Conservation (phyloP, 208 protist species). For the Wallacemonas sp. region DNA sequence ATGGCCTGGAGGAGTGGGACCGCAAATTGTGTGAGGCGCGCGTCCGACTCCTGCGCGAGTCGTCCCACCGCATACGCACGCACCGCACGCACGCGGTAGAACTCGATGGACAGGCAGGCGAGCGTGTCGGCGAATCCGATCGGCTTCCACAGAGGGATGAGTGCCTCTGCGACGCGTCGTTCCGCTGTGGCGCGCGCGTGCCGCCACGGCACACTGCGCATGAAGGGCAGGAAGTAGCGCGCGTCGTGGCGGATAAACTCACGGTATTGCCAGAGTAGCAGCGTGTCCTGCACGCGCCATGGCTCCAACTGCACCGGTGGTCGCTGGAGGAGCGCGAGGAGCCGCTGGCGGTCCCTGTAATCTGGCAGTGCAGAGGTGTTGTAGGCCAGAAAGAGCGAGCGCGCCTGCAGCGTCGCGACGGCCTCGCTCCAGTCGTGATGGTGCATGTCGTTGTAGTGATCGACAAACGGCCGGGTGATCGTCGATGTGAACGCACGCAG, state of each 20-base stretch:
- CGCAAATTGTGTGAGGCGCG: slow-evolving; percentile 35
- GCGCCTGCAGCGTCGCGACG: slow-evolving; percentile 49
- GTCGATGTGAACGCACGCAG: slow-evolving; percentile 15
- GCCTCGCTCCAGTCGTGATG: slow-evolving; percentile 75
- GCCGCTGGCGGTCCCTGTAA: slow-evolving; percentile 57
- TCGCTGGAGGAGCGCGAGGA: slow-evolving; percentile 43
- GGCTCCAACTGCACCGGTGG: slow-evolving; percentile 63
- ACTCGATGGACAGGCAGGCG: slow-evolving; percentile 72
- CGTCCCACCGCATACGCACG: slow-evolving; percentile 68
- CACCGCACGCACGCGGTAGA: slow-evolving; percentile 47
- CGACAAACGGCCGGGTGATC: slow-evolving; percentile 31
- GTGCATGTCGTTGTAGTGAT: slow-evolving; percentile 38
- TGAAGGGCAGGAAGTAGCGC: slow-evolving; percentile 88
- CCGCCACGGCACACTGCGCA: slow-evolving; percentile 92
- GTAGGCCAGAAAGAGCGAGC: slow-evolving; percentile 50
- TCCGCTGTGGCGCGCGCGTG: slow-evolving; percentile 45
- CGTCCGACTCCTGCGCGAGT: slow-evolving; percentile 46
- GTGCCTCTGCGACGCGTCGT: slow-evolving; percentile 56
- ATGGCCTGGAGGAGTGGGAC: slow-evolving; percentile 82
- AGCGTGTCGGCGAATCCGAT: slow-evolving; percentile 68
- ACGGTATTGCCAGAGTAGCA: slow-evolving; percentile 93
- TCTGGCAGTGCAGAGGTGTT: slow-evolving; percentile 56
- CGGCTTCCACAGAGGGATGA: slow-evolving; percentile 64
- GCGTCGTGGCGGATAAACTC: slow-evolving; percentile 79
- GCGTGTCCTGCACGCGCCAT: slow-evolving; percentile 77